phyloP scores from a whole-genome alignment of 2,329 filamentous ascomycete species.

The Nemania diffusa region DNA sequence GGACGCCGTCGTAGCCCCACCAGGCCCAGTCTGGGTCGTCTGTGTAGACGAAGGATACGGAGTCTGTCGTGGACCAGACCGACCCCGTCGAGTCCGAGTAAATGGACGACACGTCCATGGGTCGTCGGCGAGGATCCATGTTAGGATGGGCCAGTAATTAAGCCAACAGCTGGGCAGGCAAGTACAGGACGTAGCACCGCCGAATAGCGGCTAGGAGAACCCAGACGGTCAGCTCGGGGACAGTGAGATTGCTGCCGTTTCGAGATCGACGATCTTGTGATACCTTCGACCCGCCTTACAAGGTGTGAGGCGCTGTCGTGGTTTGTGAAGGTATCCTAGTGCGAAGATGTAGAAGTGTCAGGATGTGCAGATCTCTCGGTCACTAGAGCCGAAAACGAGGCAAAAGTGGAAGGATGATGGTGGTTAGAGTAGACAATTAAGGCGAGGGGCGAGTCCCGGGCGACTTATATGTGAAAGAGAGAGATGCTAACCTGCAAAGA shows the following conservation, averaged over 20 bases:
- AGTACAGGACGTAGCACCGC: slow-evolving; percentile 8
- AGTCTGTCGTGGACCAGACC: slow-evolving; percentile 45
- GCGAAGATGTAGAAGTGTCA: slow-evolving; percentile 6
- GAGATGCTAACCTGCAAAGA: slow-evolving; percentile 5
- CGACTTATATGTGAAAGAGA: slow-evolving; percentile 31
- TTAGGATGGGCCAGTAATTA: neutral
- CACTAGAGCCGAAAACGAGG: slow-evolving; percentile 16
- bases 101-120: slow-evolving; percentile 43
- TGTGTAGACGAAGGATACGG: slow-evolving; percentile 46
- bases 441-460: slow-evolving; percentile 18
- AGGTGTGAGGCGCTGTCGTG: slow-evolving; percentile 8
- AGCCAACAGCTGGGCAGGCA: neutral
- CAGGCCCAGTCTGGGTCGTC: slow-evolving; percentile 41
- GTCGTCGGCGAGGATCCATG: slow-evolving; percentile 39
- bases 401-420: slow-evolving; percentile 17
- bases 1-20: slow-evolving; percentile 42
- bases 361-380: slow-evolving; percentile 16
- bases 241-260: neutral
- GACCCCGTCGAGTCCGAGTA: slow-evolving; percentile 44
- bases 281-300: slow-evolving; percentile 19
- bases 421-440: slow-evolving; percentile 11
- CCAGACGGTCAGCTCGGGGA: slow-evolving; percentile 7
- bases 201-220: neutral
- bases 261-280: slow-evolving; percentile 29
- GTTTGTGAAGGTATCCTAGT: neutral